Conservation (phyloP, 164 flowering plant species). For the Vitis rotundifolia region DNA sequence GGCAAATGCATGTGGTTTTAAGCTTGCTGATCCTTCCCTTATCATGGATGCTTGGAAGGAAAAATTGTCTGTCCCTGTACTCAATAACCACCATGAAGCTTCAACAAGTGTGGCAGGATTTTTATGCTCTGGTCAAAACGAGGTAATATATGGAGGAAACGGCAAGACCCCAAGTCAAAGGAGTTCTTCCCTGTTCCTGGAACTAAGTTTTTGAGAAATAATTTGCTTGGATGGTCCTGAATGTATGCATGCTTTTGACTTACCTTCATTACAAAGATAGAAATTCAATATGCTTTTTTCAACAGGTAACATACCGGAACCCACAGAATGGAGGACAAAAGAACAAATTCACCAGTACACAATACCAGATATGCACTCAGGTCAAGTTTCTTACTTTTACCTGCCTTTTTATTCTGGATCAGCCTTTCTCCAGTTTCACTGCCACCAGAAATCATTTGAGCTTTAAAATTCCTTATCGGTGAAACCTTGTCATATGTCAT, state of each 20-base stretch:
- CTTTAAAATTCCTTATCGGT: not conserved
- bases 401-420: too few species aligned
- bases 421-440: not conserved
- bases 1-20: slow-evolving; percentile 1
- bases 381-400: slow-evolving; percentile 12
- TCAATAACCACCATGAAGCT: slow-evolving; percentile 13
- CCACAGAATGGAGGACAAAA: slow-evolving; percentile 10
- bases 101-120: not conserved
- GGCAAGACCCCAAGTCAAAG: slow-evolving; percentile 4
- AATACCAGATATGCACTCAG: slow-evolving; percentile 10
- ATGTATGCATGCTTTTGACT: too few species aligned
- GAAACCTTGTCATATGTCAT: not conserved
- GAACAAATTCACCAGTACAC: slow-evolving; percentile 1
- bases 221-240: too few species aligned
- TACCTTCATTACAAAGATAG: too few species aligned
- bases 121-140: slow-evolving; percentile 2
- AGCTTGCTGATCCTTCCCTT: slow-evolving; percentile 6
- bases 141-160: not conserved
- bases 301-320: slow-evolving; percentile 17
- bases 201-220: too few species aligned
- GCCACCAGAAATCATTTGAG: not conserved
- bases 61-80: slow-evolving; percentile 5
- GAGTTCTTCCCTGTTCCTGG: not conserved
- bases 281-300: not conserved
- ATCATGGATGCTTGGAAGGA: slow-evolving; percentile 16